Evolutionary conservation across 2,329 filamentous ascomycete species (phyloP), one percentile per base, ranked within the genome.

Genomic region (Tolypocladium capitatum): DNA sequence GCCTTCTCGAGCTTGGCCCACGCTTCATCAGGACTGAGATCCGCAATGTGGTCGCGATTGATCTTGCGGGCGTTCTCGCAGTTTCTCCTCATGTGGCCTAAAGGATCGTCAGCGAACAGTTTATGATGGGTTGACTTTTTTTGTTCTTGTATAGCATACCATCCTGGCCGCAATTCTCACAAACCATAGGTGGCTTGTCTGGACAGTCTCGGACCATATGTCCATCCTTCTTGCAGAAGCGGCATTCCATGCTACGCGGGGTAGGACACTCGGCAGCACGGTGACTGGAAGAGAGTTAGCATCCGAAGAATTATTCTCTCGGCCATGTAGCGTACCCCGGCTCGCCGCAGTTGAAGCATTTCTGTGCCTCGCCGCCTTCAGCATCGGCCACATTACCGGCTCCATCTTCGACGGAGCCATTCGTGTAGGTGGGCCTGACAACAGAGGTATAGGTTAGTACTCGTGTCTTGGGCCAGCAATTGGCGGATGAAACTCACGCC

Each of bases 201-300:
- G 82, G 81, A 53, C 84, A 89, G 46, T 84, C 79, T 20, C 74
- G 72, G 46, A 74, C 67, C 56, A 77, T 64, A 55, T 79, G 76
- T 5, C 74, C 76, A 24, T 68, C 62, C 55, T 75, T 58, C 48
- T 70, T 66, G 63, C 75, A 80, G 52, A 65, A 69, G 32, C 61
- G 63, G 52, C 71, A 74, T 24, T 56, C 47, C 49, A 60, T 62
- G 16, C 59, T 57, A 43, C 56, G 51, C 1, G 62, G 54, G 35
- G 58, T 62, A 5, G 66, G 59, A 28, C 67, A 70, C 4, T 69
- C 66, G 1, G 59, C 60, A 41, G 58, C 61, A 13, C 54, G 57
- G 49, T 63, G 63, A 6, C 63, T 61, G 41, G 0, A 32, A 41
- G 8, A 14, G 4, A 8, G 43, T 56, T 16, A 58, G 52, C 28